phyloP scores from a whole-genome alignment of 2,329 filamentous ascomycete species.

The Sclerotinia trifoliorum region DNA sequence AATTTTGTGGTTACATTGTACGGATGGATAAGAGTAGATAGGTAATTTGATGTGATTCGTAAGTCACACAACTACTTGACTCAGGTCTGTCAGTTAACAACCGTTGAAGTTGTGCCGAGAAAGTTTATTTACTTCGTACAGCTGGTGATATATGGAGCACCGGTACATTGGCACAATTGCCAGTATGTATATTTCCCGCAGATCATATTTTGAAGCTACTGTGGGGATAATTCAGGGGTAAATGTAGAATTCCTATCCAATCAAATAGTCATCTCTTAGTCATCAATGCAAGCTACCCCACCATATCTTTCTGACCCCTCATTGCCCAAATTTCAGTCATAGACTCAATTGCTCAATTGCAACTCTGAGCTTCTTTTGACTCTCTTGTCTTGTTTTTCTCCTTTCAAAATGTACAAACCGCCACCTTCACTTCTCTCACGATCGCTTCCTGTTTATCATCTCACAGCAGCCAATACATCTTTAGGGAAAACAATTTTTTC shows the following conservation, averaged over 20 bases:
- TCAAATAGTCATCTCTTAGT: not conserved
- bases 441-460: conserved; percentile 15
- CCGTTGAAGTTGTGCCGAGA: conserved; percentile 7
- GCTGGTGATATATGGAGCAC: not conserved
- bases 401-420: conserved; percentile 15
- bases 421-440: conserved; percentile 15
- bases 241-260: not conserved
- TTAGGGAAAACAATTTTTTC: conserved; percentile 22
- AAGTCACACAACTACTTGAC: not conserved
- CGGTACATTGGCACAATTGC: not conserved
- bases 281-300: conserved; percentile 12
- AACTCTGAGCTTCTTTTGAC: not conserved
- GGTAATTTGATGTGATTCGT: conserved; percentile 5
- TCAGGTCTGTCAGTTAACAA: not conserved
- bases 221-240: conserved; percentile 1
- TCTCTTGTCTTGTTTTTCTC: not conserved
- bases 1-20: not conserved
- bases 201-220: not conserved
- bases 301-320: not conserved
- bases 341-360: not conserved
- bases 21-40: not conserved
- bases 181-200: not conserved
- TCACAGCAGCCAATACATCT: conserved; percentile 19
- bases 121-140: not conserved
- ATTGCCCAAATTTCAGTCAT: not conserved